phyloP scores from a whole-genome alignment of 78 protist species.

The Tieghemostelium lacteum region DNA sequence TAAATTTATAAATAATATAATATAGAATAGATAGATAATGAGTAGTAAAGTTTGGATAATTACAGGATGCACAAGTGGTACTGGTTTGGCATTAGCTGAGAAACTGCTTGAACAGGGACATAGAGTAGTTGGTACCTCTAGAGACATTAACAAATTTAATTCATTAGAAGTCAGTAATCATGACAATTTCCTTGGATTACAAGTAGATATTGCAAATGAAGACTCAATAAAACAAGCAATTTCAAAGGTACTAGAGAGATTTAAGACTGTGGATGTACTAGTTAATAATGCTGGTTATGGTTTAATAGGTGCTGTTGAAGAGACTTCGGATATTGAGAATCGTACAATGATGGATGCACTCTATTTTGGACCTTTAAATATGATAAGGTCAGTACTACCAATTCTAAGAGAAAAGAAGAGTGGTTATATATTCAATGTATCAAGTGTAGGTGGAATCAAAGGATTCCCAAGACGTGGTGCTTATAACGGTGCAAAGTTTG shows the following conservation, averaged over 20 bases:
- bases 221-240: neutral
- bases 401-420: neutral
- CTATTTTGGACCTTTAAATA: neutral
- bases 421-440: neutral
- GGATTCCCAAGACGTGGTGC: neutral
- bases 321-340: neutral
- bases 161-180: neutral
- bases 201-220: neutral
- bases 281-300: neutral
- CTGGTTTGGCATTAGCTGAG: neutral
- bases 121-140: constrained; percentile 1
- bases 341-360: neutral
- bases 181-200: neutral
- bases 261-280: constrained; percentile 8
- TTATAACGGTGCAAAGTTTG: neutral
- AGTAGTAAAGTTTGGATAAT: constrained; percentile 51
- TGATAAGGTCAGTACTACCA: neutral
- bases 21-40: too few species aligned
- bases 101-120: neutral
- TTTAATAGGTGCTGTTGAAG: neutral
- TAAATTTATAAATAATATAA: too few species aligned
- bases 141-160: neutral
- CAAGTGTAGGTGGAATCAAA: neutral
- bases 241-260: neutral
- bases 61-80: constrained; percentile 34